Base-by-base conservation (phyloP, 1,284 basidiomycete species). In the Athelia psychrophila region DNA sequence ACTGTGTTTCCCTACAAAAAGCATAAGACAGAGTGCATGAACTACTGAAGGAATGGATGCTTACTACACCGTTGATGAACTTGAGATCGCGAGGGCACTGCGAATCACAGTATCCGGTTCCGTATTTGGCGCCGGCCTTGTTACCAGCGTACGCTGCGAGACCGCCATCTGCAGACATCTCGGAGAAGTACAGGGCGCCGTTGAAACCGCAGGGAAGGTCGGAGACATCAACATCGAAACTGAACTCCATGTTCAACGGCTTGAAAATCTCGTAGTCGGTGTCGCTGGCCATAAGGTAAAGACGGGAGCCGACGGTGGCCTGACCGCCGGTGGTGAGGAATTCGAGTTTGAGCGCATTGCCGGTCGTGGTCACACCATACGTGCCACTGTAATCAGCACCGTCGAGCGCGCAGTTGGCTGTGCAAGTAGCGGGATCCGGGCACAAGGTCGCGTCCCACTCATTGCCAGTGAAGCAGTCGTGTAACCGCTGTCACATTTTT, bases 391-490 rank as follows among this genome's bases (percentile, higher is more conserved):
- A 76, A 58, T 73, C 68, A 22, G 71, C 73, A 56, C 75, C 74
- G 52, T 76, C 74, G 54, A 76, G 63, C 3, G 72, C 73, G 54
- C 73, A 75, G 64, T 79, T 78, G 22, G 63, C 53, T 6, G 75
- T 74, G 61, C 79, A 69, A 46, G 75, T 77, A 5, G 59, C 60
- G 15, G 65, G 61, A 58, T 78, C 74, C 24, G 79, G 73, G 62
- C 80, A 83, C 47, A 80, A 60, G 3, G 70, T 64, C 8, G 70
- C 55, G 60, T 81, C 71, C 78, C 78, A 80, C 10, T 64, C 62
- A 68, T 79, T 79, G 23, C 79, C 79, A 55, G 76, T 79, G 68
- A 79, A 81, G 67, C 80, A 82, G 69, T 81, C 54, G 74, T 75
- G 62, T 62, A 73, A 47, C 68, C 68, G 47, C 61, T 42, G 22